Evolutionary conservation across 768 basidiomycete genomes (phyloP).

Genomic region (Clitopilus passeckerianus): DNA sequence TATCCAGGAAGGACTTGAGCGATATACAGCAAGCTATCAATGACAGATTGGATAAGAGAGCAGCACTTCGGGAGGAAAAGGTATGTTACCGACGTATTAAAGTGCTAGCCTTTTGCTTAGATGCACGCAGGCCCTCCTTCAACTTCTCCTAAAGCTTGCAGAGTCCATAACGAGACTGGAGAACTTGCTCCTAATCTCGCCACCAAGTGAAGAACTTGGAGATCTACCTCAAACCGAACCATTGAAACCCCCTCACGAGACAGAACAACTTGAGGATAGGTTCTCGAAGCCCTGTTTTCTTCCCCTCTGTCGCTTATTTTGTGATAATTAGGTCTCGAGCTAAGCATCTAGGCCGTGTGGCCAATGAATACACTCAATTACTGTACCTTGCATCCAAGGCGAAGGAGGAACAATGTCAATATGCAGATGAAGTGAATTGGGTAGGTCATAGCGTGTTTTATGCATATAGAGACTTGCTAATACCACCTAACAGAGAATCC

Average conservation of each 20-base stretch:
- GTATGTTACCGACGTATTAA: constrained; percentile 26
- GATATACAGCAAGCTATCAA: constrained; percentile 70
- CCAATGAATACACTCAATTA: constrained; percentile 88
- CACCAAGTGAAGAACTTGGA: constrained; percentile 39
- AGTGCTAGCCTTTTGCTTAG: neutral
- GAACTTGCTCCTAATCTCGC: constrained; percentile 69
- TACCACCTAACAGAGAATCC: constrained; percentile 51
- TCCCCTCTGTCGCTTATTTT: neutral
- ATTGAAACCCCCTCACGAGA: constrained; percentile 27
- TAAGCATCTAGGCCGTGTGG: constrained; percentile 80
- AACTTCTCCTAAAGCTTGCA: constrained; percentile 86
- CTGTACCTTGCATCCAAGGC: constrained; percentile 89
- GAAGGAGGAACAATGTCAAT: constrained; percentile 66
- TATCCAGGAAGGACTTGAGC: constrained; percentile 59
- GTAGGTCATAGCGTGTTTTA: constrained; percentile 42
- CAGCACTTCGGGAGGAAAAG: constrained; percentile 82
- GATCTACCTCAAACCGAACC: constrained; percentile 26
- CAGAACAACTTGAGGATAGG: constrained; percentile 35
- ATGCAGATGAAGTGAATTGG: constrained; percentile 82
- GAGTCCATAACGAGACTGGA: constrained; percentile 90
- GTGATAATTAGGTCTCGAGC: constrained; percentile 44
- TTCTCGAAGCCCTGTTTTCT: constrained; percentile 11
- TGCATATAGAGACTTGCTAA: neutral
- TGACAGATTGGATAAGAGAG: constrained; percentile 69
- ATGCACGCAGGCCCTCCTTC: constrained; percentile 62